Evolutionary conservation across 2,329 filamentous ascomycete species (phyloP).

Genomic region (Diaporthe vexans): DNA sequence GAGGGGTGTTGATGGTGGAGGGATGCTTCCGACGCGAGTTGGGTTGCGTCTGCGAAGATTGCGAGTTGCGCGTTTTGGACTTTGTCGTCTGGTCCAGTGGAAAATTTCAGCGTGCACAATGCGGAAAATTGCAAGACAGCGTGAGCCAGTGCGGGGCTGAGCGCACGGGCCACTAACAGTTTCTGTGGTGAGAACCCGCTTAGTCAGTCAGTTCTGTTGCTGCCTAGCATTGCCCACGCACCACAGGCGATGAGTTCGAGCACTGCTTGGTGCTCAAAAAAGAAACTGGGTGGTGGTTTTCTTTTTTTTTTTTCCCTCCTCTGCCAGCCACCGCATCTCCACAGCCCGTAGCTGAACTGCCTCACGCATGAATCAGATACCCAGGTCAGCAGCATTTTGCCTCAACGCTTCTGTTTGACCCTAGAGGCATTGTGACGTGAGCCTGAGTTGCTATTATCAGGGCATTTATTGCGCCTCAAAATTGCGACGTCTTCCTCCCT

Average conservation of each 20-base stretch:
- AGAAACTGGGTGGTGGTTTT: too few species aligned
- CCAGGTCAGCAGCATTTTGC: too few species aligned
- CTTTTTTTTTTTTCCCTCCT: too few species aligned
- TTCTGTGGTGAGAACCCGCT: background rate
- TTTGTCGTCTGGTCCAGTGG: constrained; percentile 39
- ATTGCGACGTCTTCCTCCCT: too few species aligned
- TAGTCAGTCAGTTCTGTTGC: background rate
- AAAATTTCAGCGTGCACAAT: constrained; percentile 37
- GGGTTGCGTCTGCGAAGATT: constrained; percentile 21
- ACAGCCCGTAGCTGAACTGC: too few species aligned
- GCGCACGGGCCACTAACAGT: background rate
- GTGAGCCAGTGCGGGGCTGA: constrained; percentile 9
- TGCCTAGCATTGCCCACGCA: background rate
- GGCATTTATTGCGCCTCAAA: too few species aligned
- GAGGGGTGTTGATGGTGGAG: constrained; percentile 30
- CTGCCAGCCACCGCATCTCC: background rate
- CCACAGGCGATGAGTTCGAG: constrained; percentile 4
- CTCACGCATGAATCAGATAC: background rate
- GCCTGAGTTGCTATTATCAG: too few species aligned
- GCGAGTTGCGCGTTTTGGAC: constrained; percentile 5
- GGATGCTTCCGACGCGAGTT: constrained; percentile 19
- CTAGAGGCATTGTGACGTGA: background rate
- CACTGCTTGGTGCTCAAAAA: constrained; percentile 9
- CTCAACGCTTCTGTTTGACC: too few species aligned
- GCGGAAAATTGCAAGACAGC: constrained; percentile 22